Base-by-base conservation (phyloP, 305 asterid genomes). In the Fraxinus latifolia region DNA sequence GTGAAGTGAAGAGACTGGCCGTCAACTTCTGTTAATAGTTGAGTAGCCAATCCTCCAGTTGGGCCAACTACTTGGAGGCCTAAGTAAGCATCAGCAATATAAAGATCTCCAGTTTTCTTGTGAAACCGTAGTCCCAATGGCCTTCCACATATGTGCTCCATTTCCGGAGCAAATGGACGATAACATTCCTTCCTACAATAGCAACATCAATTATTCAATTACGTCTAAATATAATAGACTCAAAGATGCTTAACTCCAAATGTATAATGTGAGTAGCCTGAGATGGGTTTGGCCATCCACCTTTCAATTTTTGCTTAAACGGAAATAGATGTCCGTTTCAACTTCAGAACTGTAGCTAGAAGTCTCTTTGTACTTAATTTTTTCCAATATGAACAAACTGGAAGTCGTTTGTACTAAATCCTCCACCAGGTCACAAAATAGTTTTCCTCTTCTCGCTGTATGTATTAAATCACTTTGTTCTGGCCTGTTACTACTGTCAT, bases 81-180 rank as follows among this genome's bases (percentile, higher is more conserved):
- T 58, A 92, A 83, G 83, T 92, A 93, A 7, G 97, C 94, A 86
- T 92, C 97, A 1, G 95, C 97, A 65, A 91, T 87, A 86, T 93
- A 93, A 23, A 93, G 91, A 72, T 93, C 87, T 39, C 95, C 91
- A 0, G 89, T 92, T 84, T 84, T 90, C 70, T 73, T 76, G 75
- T 91, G 91, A 82, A 93, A 93, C 19, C 89, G 80, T 15, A 92
- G 89, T 7, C 97, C 97, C 70, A 92, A 60, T n/a, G 95, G 97
- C 86, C 97, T 86, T 74, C 97, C 95, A 23, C 97, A 92, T 79
- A 89, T 15, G 50, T 92, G 94, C 89, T 92, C 97, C 91, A 77
- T 85, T 62, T 90, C 83, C 11, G 93, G 96, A 82, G 91, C 91
- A 81, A 91, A 91, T 23, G 93, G 91, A 1, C 32, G 82, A 78